Base-by-base conservation (phyloP, 1,284 basidiomycete genomes). In the Tylopilus sp. region DNA sequence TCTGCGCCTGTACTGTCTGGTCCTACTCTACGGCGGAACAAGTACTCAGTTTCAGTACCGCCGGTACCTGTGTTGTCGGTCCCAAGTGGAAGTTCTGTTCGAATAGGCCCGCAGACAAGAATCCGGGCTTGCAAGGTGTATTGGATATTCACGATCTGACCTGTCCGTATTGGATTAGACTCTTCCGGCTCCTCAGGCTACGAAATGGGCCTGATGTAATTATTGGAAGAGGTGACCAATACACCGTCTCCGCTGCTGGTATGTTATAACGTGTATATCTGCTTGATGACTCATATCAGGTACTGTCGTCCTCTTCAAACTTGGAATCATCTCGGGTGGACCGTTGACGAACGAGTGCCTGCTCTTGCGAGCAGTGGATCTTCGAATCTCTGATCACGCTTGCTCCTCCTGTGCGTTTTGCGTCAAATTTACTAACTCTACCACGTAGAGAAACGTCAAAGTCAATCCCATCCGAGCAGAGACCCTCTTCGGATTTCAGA, bases 171-270 rank as follows among this genome's bases (percentile, higher is more conserved):
- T 46, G 34, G 19, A 53, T 19, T n/a, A 33, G 37, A 33, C 25
- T 23, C 39, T 43, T 44, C 35, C 46, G 44, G 41, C 39, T 23
- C 49, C 4, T 25, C 59, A 89, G 95, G 98, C 65, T 97, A 89
- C 68, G 97, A 99, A 73, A 85, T 97, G 46, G 95, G 90, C 61
- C 79, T 98, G 28, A 67, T 99, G 37, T 76, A 97, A 19, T 72
- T 99, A 12, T 63, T 99, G 23, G 96, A 99, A 67, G 93, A 93
- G 64, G 73, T 91, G 2, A 97, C 95, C 4, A 98, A 99, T 76
- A 96, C 1, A 92, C 91, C 7, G 73, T 99, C 49, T 96, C 92
- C 2, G 89, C 96, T 16, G 99, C 97, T 12, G 92, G 91, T 91
- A 54, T 52, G 79, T 40, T 39, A 9, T 11, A 34, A 37, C 19